Base-by-base conservation (phyloP, 441 rosid species). In the Rhodomyrtus psidioides region DNA sequence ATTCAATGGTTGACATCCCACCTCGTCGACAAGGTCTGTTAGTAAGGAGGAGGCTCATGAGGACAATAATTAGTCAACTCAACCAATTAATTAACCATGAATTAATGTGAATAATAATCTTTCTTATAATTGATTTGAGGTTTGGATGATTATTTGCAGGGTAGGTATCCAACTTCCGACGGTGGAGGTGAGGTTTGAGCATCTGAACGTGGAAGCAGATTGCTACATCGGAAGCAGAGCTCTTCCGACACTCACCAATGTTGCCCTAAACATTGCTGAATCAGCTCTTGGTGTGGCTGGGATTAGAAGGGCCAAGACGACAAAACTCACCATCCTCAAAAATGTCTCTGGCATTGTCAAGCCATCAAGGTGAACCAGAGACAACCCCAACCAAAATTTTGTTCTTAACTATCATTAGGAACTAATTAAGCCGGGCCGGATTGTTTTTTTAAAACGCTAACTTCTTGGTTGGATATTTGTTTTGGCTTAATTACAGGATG, bases 251-350 rank as follows among this genome's bases (percentile, higher is more conserved):
- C 94, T 96, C 82, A 82, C 88, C 21, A 96, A 96, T 86, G 81
- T 88, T 16, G 91, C 94, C 53, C 90, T 93, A 85, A 95, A 96
- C 90, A 83, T 93, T 39, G 90, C 88, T 12, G 98, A 96, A 56
- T 92, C 98, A 10, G 88, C 84, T 60, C 87, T 95, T 26, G 90
- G 93, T 8, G 6, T 91, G 85, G 24, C 89, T 44, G 95, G 99
- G 14, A 91, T 95, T 53, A 85, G 85, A 26, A 55, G 93, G 53
- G 92, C 98, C 8, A 92, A 95, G 86, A 92, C 85, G 84, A 90
- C 93, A 4, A 95, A 94, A 60, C 92, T 95, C 53, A 93, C 94
- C 27, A 96, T 95, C 30, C 96, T 95, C 34, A 91, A 93, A 90
- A 92, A 94, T 86, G 93, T 89, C 26, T 91, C 96, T 0, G 98